phyloP scores from a whole-genome alignment of 345 rosid genomes.

The Gossypioides kirkii region DNA sequence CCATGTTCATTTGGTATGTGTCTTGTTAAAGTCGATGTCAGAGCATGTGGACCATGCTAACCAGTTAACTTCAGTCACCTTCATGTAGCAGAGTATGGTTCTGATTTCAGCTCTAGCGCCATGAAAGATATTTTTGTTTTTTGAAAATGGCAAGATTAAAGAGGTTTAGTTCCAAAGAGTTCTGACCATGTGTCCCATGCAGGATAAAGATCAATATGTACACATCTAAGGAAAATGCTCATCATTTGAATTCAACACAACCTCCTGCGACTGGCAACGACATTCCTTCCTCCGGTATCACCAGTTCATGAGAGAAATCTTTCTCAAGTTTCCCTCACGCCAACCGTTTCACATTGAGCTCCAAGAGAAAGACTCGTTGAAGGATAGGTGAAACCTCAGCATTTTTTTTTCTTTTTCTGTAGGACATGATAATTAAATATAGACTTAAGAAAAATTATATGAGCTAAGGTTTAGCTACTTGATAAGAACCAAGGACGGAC shows the following conservation, averaged over 20 bases:
- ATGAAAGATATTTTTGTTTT: neutral
- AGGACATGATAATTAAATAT: slow-evolving; percentile 1
- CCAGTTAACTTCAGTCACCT: neutral
- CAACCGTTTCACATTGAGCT: neutral
- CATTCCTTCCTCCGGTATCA: slow-evolving; percentile 25
- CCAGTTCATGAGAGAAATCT: neutral
- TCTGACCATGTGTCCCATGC: slow-evolving; percentile 15
- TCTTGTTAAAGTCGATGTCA: neutral
- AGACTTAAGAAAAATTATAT: neutral
- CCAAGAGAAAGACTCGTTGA: slow-evolving; percentile 10
- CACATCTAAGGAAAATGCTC: slow-evolving; percentile 48
- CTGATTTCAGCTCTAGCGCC: neutral
- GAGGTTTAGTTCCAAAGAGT: too few relatives aligned
- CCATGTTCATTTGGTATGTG: neutral
- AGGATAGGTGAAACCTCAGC: slow-evolving; percentile 17
- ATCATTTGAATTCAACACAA: slow-evolving; percentile 28
- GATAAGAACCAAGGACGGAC: neutral
- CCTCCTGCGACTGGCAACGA: slow-evolving; percentile 26
- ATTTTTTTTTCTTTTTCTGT: neutral
- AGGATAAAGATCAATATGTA: slow-evolving; percentile 85
- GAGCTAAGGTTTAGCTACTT: neutral
- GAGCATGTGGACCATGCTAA: neutral
- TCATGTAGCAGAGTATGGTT: neutral
- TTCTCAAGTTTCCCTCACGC: too few relatives aligned
- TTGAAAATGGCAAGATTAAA: neutral